Evolutionary conservation across 1,284 basidiomycete species (phyloP).

Genomic region (Pseudozyma thailandica): DNA sequence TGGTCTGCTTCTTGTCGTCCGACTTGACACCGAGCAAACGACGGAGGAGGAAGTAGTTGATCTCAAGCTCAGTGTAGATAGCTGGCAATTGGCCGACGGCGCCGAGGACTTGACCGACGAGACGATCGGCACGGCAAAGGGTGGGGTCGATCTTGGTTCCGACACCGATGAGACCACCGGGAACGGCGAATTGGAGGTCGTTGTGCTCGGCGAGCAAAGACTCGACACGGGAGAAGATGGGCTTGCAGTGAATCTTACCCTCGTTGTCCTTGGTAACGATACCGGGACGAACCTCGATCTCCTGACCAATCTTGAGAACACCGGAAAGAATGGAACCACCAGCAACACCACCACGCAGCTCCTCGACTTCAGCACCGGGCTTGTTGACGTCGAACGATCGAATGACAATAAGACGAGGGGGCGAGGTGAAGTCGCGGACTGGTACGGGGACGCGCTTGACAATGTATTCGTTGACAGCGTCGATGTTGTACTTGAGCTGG

Average conservation of each 20-base stretch:
- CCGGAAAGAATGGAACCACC: constrained; percentile 95
- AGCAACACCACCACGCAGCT: constrained; percentile 96
- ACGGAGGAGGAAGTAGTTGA: constrained; percentile 75
- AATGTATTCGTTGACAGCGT: constrained; percentile 99
- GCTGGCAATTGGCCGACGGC: constrained; percentile 91
- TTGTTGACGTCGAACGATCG: constrained; percentile 99
- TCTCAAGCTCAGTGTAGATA: constrained; percentile 91
- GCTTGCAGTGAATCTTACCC: constrained; percentile 89
- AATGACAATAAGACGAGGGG: constrained; percentile 94
- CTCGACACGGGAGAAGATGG: constrained; percentile 91
- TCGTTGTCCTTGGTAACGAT: constrained; percentile 94
- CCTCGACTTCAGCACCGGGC: constrained; percentile 94
- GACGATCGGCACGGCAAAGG: constrained; percentile 92
- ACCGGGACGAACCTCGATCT: constrained; percentile 96
- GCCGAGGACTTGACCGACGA: constrained; percentile 95
- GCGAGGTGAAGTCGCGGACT: constrained; percentile 87
- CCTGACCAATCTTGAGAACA: constrained; percentile 86
- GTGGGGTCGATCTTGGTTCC: constrained; percentile 97
- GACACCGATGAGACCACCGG: constrained; percentile 96
- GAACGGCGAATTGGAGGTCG: constrained; percentile 91
- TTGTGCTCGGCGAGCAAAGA: constrained; percentile 95
- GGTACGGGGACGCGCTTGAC: constrained; percentile 96
- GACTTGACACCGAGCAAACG: constrained; percentile 96
- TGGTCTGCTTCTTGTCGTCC: constrained; percentile 98
- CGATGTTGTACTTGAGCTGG: constrained; percentile 98